Evolutionary conservation across 495 filamentous ascomycete species (phyloP), one percentile per base, ranked within the genome.

Genomic region (Aspergillus haitiensis): DNA sequence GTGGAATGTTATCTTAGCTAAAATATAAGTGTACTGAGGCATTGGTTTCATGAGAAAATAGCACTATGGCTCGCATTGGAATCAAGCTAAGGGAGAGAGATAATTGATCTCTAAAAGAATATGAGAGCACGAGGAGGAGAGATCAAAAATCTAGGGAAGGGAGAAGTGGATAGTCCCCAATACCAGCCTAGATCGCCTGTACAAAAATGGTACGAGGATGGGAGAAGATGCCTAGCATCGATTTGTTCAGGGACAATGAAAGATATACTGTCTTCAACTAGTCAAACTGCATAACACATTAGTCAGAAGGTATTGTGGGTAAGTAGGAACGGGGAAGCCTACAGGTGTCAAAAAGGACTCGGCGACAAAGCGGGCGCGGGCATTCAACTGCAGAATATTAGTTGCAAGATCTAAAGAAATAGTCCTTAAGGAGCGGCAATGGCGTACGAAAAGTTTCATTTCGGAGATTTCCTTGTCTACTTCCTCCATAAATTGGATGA

Each of bases 381-480:
- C 92, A 75, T 99, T 98, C 72, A 99, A 79, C 93, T 98, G 65
- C 16, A 13, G 15, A 13, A 10, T 47, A 78, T 59, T 73, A 65
- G 42, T 64, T 50, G 10, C 5, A n/a, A 13, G 9, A 10, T 18
- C 11, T 16, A 33, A 59, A 18, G 46, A 12, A n/a, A 33, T 16
- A 7, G 56, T 71, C 70, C 44, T 72, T 10, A 7, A 3, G n/a
- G 37, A 63, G 13, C 13, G 9, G 10, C 18, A 27, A 27, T 27
- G 21, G 81, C 91, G 52, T 85, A 98, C 93, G 75, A 98, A 99
- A 61, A 99, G 85, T 84, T 99, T 99, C 94, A 98, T 97, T 75
- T 98, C 95, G 1, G 93, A 98, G 53, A 98, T 98, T 74, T 99
- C 95, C 79, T 98, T 98, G 69, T 98, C 94, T 33, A 98, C 94